These are phyloP conservation scores for Selenicereus undatus DNA, from an alignment of 148 eudicot species.

Conservation along the genomic window DNA sequence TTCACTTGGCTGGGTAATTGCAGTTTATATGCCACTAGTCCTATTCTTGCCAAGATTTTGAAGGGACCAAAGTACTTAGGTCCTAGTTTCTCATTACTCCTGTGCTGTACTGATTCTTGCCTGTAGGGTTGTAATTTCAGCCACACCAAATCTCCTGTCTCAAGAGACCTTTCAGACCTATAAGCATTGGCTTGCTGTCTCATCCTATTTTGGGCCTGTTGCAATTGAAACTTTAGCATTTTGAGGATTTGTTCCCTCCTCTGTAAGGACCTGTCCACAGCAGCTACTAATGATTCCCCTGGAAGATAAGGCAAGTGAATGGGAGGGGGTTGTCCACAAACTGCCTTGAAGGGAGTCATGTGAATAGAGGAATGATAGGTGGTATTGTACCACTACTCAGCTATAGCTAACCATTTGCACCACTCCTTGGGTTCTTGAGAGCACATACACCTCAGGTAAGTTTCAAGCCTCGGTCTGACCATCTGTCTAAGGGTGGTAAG, in stretches of 20 bases:
- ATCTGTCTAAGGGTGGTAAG: not conserved
- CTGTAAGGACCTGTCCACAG: not conserved
- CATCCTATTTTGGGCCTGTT: not conserved
- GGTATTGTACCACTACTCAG: no score
- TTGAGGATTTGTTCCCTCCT: not conserved
- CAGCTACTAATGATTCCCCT: not conserved
- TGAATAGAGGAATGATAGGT: no score
- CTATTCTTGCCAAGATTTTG: not conserved
- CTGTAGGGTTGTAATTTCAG: no score
- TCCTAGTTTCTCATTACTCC: not conserved
- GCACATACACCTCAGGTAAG: constrained; percentile 1
- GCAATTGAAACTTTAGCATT: not conserved
- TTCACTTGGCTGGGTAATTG: not conserved
- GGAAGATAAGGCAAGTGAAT: no score
- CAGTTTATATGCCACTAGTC: not conserved
- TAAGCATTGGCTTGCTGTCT: not conserved
- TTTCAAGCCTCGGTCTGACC: not conserved
- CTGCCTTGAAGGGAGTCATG: no score
- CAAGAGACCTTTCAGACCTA: not conserved
- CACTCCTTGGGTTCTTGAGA: not conserved
- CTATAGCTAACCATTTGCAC: not conserved
- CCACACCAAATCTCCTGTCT: not conserved
- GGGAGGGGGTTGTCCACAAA: no score
- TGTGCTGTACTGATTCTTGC: not conserved
- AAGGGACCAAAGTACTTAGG: not conserved